Evolutionary conservation across 257 asterid genomes (phyloP).

Genomic region (Lithospermum erythrorhizon): DNA sequence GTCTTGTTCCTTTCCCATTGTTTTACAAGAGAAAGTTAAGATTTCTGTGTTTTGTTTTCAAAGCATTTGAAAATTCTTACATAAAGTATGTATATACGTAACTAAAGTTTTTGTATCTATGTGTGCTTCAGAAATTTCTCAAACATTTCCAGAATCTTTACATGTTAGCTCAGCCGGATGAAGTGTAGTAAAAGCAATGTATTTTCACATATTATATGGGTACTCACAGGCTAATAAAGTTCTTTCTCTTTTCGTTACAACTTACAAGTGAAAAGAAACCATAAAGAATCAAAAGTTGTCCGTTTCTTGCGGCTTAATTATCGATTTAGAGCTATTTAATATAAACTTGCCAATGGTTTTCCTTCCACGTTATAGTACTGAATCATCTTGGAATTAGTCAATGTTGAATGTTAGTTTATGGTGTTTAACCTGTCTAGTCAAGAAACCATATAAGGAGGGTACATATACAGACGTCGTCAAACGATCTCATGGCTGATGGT

Average conservation of each 20-base stretch:
- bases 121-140: background rate
- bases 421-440: too few species aligned
- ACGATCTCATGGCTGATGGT: background rate
- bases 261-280: background rate
- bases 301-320: background rate
- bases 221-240: background rate
- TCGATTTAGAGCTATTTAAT: background rate
- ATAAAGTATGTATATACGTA: too few species aligned
- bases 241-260: background rate
- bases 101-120: too few species aligned
- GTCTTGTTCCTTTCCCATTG: background rate
- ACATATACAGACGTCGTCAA: background rate
- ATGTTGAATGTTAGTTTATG: background rate
- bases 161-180: background rate
- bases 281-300: background rate
- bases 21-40: background rate
- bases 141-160: background rate
- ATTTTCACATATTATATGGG: too few species aligned
- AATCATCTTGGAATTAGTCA: background rate
- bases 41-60: background rate
- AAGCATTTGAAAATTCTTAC: background rate
- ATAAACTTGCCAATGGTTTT: background rate
- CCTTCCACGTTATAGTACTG: background rate
- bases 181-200: too few species aligned
- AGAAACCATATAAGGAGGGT: background rate